phyloP scores from a whole-genome alignment of 768 basidiomycete species.

The Auriscalpium microsporum region DNA sequence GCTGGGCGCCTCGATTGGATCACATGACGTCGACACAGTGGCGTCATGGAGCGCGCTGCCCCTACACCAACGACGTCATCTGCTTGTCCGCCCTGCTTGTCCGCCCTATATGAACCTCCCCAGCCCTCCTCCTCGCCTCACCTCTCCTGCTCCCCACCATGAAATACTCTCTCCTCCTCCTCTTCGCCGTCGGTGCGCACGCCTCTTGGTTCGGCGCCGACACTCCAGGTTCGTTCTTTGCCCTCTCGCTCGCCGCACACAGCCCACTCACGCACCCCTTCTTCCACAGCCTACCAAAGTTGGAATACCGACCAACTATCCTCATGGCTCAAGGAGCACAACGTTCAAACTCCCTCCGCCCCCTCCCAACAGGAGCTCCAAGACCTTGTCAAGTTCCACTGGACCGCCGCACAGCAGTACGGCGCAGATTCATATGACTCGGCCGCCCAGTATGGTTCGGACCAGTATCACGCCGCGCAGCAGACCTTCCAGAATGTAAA shows the following conservation, averaged over 20 bases:
- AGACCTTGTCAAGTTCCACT: conserved; percentile 54
- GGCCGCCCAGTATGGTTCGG: conserved; percentile 26
- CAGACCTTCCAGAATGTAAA: conserved; percentile 41
- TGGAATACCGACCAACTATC: conserved; percentile 8
- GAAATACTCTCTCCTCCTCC: conserved; percentile 17
- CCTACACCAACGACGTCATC: neutral
- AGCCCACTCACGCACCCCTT: conserved; percentile 50
- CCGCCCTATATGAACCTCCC: neutral
- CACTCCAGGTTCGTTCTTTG: conserved; percentile 23
- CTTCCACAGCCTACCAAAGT: conserved; percentile 22
- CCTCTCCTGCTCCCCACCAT: conserved; percentile 1
- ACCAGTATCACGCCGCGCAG: conserved; percentile 59
- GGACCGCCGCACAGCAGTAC: conserved; percentile 25
- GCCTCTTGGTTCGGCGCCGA: conserved; percentile 25
- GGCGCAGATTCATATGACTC: conserved; percentile 50
- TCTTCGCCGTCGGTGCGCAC: conserved; percentile 25
- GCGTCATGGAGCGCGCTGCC: too few relatives aligned
- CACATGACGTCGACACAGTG: too few relatives aligned
- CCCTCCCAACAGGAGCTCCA: conserved; percentile 33
- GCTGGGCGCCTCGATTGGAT: too few relatives aligned
- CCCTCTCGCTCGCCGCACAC: conserved; percentile 65
- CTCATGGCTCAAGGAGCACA: neutral
- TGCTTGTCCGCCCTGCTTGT: neutral
- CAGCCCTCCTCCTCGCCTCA: neutral
- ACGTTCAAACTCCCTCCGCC: neutral